phyloP scores from a whole-genome alignment of 2,329 filamentous ascomycete genomes.

The Diaporthe sp. region DNA sequence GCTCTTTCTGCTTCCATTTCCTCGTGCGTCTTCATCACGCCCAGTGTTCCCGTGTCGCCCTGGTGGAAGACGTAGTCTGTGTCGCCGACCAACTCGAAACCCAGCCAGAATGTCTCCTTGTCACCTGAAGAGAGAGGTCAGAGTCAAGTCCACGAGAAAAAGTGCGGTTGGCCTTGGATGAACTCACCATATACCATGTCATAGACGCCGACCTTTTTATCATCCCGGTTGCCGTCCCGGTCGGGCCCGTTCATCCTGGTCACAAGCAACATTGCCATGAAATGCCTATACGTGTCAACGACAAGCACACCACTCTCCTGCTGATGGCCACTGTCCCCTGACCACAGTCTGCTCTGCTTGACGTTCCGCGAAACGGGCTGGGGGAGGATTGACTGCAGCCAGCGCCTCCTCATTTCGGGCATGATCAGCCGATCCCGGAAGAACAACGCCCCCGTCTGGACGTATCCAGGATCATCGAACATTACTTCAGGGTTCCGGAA shows the following conservation, averaged over 20 bases:
- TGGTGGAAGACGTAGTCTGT: conserved; percentile 57
- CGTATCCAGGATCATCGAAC: conserved; percentile 57
- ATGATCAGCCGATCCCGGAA: conserved; percentile 59
- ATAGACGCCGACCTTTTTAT: conserved; percentile 54
- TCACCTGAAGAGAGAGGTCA: conserved; percentile 49
- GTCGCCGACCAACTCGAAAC: conserved; percentile 59
- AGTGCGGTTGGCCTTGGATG: too few relatives aligned
- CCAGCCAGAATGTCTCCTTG: conserved; percentile 64
- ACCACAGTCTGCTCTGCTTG: conserved; percentile 53
- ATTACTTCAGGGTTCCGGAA: conserved; percentile 55
- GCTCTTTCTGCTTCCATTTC: conserved; percentile 34
- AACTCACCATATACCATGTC: conserved; percentile 59
- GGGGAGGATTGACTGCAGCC: conserved; percentile 57
- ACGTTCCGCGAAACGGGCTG: conserved; percentile 56
- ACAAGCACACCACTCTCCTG: conserved; percentile 62
- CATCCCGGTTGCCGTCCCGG: conserved; percentile 54
- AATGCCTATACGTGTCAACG: conserved; percentile 60
- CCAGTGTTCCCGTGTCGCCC: conserved; percentile 53
- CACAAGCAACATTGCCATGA: conserved; percentile 56
- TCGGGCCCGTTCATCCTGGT: conserved; percentile 58
- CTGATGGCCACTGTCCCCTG: conserved; percentile 51
- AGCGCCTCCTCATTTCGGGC: conserved; percentile 52
- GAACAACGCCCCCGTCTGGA: conserved; percentile 57
- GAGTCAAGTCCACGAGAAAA: not conserved
- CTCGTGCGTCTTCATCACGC: conserved; percentile 43